Conservation (phyloP, 495 filamentous ascomycete genomes). For the Lasiosphaeria miniovina region DNA sequence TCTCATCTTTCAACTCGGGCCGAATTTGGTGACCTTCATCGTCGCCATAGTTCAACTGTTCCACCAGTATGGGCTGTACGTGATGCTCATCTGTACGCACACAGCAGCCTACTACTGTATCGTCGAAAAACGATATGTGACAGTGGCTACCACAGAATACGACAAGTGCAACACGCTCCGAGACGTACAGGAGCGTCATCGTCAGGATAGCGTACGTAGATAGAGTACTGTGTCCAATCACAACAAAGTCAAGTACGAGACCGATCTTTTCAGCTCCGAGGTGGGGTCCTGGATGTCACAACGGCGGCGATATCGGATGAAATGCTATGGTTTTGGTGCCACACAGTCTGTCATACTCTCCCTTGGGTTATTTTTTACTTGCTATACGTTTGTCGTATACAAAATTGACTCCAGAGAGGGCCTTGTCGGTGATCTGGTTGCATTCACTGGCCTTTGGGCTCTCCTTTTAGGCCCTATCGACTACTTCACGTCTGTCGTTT, state of each 20-base stretch:
- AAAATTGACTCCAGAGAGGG: not conserved
- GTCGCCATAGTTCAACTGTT: slow-evolving; percentile 9
- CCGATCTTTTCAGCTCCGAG: slow-evolving; percentile 1
- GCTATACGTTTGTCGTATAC: not conserved
- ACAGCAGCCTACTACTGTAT: slow-evolving; percentile 7
- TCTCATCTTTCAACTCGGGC: slow-evolving; percentile 3
- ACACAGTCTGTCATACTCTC: not conserved
- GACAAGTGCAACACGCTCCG: slow-evolving; percentile 6
- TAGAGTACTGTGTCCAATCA: slow-evolving; percentile 11
- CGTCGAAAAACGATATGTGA: slow-evolving; percentile 10
- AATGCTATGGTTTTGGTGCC: not conserved
- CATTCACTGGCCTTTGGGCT: not conserved
- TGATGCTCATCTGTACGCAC: slow-evolving; percentile 5
- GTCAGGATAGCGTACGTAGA: slow-evolving; percentile 7
- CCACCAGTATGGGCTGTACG: slow-evolving; percentile 8
- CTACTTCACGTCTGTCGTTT: not conserved
- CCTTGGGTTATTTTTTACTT: not conserved
- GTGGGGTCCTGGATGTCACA: slow-evolving; percentile 5
- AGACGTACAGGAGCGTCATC: slow-evolving; percentile 3
- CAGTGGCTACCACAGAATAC: slow-evolving; percentile 7
- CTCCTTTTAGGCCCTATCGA: not conserved
- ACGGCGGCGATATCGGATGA: slow-evolving; percentile 1
- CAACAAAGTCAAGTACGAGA: slow-evolving; percentile 5
- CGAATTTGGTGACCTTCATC: slow-evolving; percentile 4
- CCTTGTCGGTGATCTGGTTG: not conserved